Percentiles rank a stretch among this genome's conserved stretches.
phyloP scores from a whole-genome alignment of 345 rosid genomes.

The Psidium friedrichsthalianum region DNA sequence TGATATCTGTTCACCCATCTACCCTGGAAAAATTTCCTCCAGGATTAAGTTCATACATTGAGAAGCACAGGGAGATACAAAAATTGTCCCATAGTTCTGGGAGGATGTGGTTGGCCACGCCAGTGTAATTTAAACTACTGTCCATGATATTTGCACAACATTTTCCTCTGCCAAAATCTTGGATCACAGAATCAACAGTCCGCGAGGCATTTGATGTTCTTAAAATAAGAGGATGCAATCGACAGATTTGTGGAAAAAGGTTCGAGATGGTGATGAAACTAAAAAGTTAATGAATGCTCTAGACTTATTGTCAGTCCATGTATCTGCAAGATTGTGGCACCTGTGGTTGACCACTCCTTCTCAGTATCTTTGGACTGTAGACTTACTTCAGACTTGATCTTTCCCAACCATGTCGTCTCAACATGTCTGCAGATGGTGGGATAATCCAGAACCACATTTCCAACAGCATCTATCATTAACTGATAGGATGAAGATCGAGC shows the following conservation, averaged over 20 bases:
- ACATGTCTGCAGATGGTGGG: constrained; percentile 42
- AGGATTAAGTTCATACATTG: constrained; percentile 65
- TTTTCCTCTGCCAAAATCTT: constrained; percentile 66
- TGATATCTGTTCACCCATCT: constrained; percentile 70
- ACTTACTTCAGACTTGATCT: constrained; percentile 49
- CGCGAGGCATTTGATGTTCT: constrained; percentile 60
- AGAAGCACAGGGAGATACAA: constrained; percentile 84
- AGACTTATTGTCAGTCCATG: constrained; percentile 82
- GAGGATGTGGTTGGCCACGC: constrained; percentile 57
- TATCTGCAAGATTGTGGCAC: constrained; percentile 73
- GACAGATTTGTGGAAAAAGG: constrained; percentile 68
- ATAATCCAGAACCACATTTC: constrained; percentile 40
- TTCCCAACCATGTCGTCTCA: constrained; percentile 57
- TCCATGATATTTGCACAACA: constrained; percentile 81
- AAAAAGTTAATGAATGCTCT: constrained; percentile 72
- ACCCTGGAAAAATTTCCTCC: constrained; percentile 84
- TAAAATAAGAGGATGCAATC: constrained; percentile 72
- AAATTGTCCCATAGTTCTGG: constrained; percentile 69
- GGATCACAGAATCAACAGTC: constrained; percentile 77
- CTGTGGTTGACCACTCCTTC: constrained; percentile 79
- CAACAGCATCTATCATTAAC: constrained; percentile 60
- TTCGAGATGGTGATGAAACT: constrained; percentile 76
- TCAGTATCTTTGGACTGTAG: constrained; percentile 44
- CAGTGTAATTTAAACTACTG: constrained; percentile 47
- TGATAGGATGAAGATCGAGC: constrained; percentile 69